Evolutionary conservation across 73 alveolate genomes (phyloP).

Genomic region (Symbiodinium natans): DNA sequence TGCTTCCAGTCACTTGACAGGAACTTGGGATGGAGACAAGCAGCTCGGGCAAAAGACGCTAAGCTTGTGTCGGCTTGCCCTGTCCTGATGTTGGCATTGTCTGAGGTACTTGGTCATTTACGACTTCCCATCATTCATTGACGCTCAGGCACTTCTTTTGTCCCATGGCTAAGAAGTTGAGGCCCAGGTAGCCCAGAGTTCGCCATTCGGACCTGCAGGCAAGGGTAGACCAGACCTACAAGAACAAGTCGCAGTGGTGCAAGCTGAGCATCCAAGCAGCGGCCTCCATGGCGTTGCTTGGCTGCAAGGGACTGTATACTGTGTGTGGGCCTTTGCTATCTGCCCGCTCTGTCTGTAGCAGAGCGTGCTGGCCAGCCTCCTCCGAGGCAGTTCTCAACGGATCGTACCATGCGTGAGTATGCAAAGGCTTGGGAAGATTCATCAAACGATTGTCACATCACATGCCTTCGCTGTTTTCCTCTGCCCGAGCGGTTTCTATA

Average conservation of each 20-base stretch:
- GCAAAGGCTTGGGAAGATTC: conserved; percentile 89
- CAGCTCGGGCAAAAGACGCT: neutral
- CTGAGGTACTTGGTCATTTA: conserved; percentile 94
- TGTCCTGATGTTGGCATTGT: neutral
- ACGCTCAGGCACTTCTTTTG: conserved; percentile 82
- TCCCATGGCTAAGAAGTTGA: no score
- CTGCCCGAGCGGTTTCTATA: no score
- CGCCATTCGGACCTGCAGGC: no score
- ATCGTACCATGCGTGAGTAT: conserved; percentile 97
- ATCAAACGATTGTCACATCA: conserved; percentile 93
- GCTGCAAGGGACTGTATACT: neutral
- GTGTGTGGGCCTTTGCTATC: no score
- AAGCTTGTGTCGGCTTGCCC: neutral
- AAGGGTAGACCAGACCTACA: conserved; percentile 43
- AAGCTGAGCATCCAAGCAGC: conserved; percentile 97
- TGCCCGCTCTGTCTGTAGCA: no score
- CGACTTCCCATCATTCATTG: conserved; percentile 95
- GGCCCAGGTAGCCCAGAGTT: no score
- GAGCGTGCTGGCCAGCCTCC: no score
- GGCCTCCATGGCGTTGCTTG: conserved; percentile 95
- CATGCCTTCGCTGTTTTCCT: neutral
- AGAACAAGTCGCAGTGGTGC: conserved; percentile 95
- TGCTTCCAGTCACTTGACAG: no score
- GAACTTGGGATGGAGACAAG: conserved; percentile 86
- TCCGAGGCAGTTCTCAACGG: conserved; percentile 96